Conservation (phyloP, 257 asterid genomes). For the Nicotiana otophora region DNA sequence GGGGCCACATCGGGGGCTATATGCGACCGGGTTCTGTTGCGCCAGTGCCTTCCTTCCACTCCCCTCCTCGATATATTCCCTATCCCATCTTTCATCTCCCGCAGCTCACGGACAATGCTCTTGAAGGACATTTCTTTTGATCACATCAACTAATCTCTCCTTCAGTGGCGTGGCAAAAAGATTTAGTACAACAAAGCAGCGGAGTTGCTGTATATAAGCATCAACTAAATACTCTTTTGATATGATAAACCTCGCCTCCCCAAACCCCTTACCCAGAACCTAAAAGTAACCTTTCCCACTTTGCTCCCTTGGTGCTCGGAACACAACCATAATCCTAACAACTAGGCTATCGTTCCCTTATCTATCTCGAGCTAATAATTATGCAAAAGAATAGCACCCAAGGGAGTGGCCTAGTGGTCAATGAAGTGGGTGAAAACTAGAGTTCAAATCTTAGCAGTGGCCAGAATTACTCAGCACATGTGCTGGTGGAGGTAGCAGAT, state of each 20-base stretch:
- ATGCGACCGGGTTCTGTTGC: conserved; percentile 51
- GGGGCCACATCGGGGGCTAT: conserved; percentile 67
- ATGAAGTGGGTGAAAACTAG: too few species aligned
- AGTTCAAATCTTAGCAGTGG: too few species aligned
- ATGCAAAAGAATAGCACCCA: not conserved
- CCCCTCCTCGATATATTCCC: conserved; percentile 68
- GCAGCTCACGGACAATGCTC: conserved; percentile 69
- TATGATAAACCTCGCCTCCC: not conserved
- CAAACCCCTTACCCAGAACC: not conserved
- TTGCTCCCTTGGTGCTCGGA: not conserved
- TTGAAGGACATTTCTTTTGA: conserved; percentile 62
- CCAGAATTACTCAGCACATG: too few species aligned
- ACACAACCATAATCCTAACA: not conserved
- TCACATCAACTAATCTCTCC: conserved; percentile 18
- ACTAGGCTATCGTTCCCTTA: not conserved
- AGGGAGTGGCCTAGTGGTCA: too few species aligned
- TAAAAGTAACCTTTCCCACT: not conserved
- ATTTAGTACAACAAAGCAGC: not conserved
- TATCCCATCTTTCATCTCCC: conserved; percentile 75
- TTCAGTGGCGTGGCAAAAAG: not conserved
- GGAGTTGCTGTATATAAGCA: not conserved
- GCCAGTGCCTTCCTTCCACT: conserved; percentile 60
- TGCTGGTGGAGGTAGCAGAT: too few species aligned
- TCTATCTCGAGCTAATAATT: not conserved
- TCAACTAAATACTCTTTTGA: not conserved